Base-by-base conservation (phyloP, 2,329 filamentous ascomycete species). In the Xylaria polymorpha region DNA sequence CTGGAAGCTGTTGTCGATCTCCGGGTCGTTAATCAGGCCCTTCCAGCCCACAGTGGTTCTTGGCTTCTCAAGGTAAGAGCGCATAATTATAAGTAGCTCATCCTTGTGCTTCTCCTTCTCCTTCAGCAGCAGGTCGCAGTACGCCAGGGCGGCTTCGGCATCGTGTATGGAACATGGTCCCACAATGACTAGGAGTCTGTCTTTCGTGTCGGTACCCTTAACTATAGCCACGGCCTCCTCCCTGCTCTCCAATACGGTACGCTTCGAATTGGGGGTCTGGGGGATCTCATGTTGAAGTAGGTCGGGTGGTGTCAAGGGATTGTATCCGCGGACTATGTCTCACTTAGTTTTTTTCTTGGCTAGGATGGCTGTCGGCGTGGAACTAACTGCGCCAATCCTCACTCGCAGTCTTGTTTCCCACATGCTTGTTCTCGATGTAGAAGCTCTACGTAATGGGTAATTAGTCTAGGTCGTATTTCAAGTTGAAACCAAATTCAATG, bases 1-100 rank as follows among this genome's bases (percentile, higher is more conserved):
- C 84, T 98, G 91, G 91, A 97, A 98, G 82, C 92, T 96, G 81
- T 97, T 95, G 82, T 98, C 94, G 79, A 99, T 97, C 78, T 98
- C 95, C 1, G 96, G 96, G 82, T 99, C 96, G 81, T 99, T 98
- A 85, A 99, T 97, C 76, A 99, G 85, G 59, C 96, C 96, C 85
- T 99, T 99, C 96, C 96, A 99, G 75, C 96, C 96, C 35, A 99
- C 94, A 0, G 96, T 99, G 35, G 96, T 99, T 73, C 96, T 91
- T 25, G 96, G 96, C 87, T 99, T 99, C 87, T 99, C 96, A 69
- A 99, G 90, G 88, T 99, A 99, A 72, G 94, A 93, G 75, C 96
- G 92, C 96, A 99, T 99, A 71, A 99, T 92, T 75, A 99, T 96
- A 76, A 97, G 87, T 44, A 99, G 87, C 79, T 98, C 94, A 77